Evolutionary conservation across 1,139 yeast genomes (phyloP).

Genomic region (Pichia sp.): DNA sequence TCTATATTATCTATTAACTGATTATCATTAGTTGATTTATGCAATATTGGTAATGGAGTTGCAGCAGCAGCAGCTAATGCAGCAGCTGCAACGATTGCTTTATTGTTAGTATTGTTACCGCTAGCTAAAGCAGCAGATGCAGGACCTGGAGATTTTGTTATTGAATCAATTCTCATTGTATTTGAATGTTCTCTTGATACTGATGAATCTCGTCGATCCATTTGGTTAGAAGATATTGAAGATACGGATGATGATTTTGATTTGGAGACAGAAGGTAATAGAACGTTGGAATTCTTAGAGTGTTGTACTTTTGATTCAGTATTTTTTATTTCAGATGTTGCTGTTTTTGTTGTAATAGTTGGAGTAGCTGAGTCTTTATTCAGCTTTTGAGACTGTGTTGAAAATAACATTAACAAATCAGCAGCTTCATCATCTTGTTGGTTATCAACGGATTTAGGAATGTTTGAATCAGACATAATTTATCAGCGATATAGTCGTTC

Average conservation of each 20-base stretch:
- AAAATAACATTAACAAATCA: slow-evolving; percentile 31
- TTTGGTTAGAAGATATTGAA: not conserved
- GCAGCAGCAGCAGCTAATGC: slow-evolving; percentile 70
- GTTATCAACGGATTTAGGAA: too few species aligned
- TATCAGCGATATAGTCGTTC: not conserved
- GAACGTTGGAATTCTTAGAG: not conserved
- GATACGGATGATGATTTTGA: not conserved
- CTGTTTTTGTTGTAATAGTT: not conserved
- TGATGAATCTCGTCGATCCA: slow-evolving; percentile 4
- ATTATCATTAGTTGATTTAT: slow-evolving; percentile 8
- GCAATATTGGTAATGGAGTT: slow-evolving; percentile 48
- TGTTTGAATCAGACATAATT: not conserved
- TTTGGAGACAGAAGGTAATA: not conserved
- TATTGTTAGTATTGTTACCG: slow-evolving; percentile 27
- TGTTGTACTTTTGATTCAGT: too few species aligned
- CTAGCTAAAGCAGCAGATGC: slow-evolving; percentile 43
- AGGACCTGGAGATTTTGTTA: slow-evolving; percentile 41
- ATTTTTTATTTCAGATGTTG: not conserved
- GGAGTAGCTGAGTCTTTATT: slow-evolving; percentile 3
- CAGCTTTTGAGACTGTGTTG: slow-evolving; percentile 24
- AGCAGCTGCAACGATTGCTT: slow-evolving; percentile 64
- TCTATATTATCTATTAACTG: not conserved
- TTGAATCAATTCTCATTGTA: slow-evolving; percentile 2
- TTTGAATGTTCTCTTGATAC: not conserved
- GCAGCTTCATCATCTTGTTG: slow-evolving; percentile 31